Evolutionary conservation across 192 early-diverging fungal species (phyloP), one percentile per base, ranked within the genome.

Genomic region (Kickxella alabastrina): DNA sequence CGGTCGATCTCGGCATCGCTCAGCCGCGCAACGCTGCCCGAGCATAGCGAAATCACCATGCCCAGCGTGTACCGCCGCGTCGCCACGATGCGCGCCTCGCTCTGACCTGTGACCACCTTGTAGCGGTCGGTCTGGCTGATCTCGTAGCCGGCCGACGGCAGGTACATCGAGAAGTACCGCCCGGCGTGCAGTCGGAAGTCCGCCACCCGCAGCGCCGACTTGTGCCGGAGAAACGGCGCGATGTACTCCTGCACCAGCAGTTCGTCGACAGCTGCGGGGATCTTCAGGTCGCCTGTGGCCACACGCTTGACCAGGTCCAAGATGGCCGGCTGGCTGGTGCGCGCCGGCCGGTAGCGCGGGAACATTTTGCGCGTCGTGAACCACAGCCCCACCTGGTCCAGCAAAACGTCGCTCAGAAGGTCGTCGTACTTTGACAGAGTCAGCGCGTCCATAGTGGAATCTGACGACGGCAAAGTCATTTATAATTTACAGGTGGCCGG

Each of bases 81-180:
- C 4, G 69, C 75, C 15, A 72, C 63, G 19, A 78, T 55, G 12
- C 46, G 43, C 12, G 70, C 76, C 37, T 78, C 65, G 57, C 51
- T 43, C 17, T 43, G 37, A 12, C 66, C 62, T 0, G 61, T 61
- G n/a, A 65, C 54, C 6, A 49, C 55, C 26, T 51, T 50, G 66
- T 88, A 88, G 14, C 87, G 57, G 13, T 45, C 39, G 2, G 87
- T 85, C 19, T 72, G 64, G 1, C 54, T 65, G 15, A 88, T 78
- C 67, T 88, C 87, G 47, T 68, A 88, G 6, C 87, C 87, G 4
- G 85, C 80, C 13, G 43, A 52, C 0, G 80, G 79, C 21, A 76
- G 49, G 44, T 88, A 86, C 82, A 85, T 88, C 5, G 60, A 58
- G 22, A 88, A 52, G 52, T 88, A 88, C 34, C 80, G 72, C 13